Evolutionary conservation across 345 rosid species (phyloP).

Genomic region (Rubroshorea leprosula): DNA sequence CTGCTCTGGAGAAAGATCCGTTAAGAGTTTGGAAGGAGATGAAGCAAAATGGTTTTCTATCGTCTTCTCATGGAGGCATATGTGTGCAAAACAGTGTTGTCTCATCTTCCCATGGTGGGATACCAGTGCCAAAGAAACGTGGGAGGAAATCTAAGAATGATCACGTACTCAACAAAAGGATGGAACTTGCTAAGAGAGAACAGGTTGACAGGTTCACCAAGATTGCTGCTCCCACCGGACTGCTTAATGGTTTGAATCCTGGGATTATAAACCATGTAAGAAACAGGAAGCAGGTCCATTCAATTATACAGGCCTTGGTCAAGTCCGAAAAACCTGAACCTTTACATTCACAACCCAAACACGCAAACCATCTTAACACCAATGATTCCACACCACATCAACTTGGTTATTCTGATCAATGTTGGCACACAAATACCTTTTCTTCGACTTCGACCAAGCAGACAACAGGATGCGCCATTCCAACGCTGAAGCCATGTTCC

Average conservation of each 20-base stretch:
- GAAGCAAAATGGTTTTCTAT: conserved; percentile 86
- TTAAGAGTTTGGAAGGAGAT: conserved; percentile 73
- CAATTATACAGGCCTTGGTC: conserved; percentile 76
- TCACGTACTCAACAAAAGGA: conserved; percentile 48
- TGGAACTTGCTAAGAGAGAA: conserved; percentile 69
- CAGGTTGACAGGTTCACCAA: conserved; percentile 73
- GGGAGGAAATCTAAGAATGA: conserved; percentile 56
- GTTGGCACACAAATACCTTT: conserved; percentile 25
- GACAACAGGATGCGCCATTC: conserved; percentile 16
- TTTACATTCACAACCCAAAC: conserved; percentile 22
- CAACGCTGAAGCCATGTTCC: conserved; percentile 18
- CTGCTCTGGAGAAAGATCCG: conserved; percentile 50
- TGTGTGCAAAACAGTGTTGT: conserved; percentile 33
- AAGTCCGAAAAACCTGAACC: conserved; percentile 44
- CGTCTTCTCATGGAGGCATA: conserved; percentile 61
- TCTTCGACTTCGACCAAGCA: conserved; percentile 27
- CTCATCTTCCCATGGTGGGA: conserved; percentile 46
- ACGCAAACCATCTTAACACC: conserved; percentile 21
- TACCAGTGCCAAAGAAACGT: conserved; percentile 62
- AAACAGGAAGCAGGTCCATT: conserved; percentile 80
- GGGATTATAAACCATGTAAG: conserved; percentile 92
- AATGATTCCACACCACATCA: no score
- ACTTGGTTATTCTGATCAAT: conserved; percentile 28
- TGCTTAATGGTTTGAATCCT: conserved; percentile 79
- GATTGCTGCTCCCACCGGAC: conserved; percentile 87